Evolutionary conservation across 306 rosid species (phyloP).

Genomic region (Pachyrhizus erosus): DNA sequence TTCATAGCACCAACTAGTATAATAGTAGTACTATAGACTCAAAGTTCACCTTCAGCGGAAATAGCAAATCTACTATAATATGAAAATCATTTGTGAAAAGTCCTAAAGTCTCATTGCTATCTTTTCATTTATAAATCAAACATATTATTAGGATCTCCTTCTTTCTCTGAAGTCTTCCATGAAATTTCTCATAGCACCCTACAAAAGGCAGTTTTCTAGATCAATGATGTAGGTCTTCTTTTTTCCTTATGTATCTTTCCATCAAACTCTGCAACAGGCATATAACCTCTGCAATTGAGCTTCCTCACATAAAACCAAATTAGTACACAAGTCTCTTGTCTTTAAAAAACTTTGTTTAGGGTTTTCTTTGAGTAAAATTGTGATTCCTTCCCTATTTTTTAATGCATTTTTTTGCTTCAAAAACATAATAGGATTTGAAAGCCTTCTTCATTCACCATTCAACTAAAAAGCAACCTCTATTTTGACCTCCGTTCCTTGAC

Average conservation of each 20-base stretch:
- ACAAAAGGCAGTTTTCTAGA: neutral
- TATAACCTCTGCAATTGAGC: neutral
- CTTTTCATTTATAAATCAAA: neutral
- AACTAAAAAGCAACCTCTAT: neutral
- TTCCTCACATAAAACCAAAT: constrained; percentile 8
- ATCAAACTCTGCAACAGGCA: neutral
- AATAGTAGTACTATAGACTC: no score
- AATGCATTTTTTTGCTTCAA: neutral
- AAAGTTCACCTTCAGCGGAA: no score
- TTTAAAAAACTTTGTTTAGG: neutral
- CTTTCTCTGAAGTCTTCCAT: neutral
- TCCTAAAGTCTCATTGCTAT: neutral
- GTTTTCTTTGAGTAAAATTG: neutral
- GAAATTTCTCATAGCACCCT: neutral
- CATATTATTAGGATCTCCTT: neutral
- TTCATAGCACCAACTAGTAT: no score
- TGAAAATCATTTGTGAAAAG: no score
- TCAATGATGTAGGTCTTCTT: neutral
- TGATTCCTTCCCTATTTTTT: neutral
- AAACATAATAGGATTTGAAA: neutral
- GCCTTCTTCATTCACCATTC: neutral
- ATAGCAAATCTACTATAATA: no score
- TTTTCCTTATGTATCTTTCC: neutral
- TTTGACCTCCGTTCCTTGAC: neutral
- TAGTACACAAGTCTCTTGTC: neutral